Base-by-base conservation (phyloP, 495 filamentous ascomycete genomes). In the Cercophora scortea region DNA sequence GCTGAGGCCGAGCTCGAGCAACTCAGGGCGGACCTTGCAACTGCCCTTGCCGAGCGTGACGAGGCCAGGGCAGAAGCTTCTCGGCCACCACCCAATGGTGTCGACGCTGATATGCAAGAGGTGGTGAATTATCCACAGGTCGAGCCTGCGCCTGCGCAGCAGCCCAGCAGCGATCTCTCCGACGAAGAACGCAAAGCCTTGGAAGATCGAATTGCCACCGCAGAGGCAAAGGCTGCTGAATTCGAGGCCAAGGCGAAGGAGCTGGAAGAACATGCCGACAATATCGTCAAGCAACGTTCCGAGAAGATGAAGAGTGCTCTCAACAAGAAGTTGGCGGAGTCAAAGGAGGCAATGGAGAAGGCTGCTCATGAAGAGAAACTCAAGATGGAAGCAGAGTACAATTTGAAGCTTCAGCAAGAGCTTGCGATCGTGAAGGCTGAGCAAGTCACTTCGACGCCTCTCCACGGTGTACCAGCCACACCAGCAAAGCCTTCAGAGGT, bases 301-400 rank as follows among this genome's bases (percentile, higher is more conserved):
- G 84, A 90, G 8, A 82, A 79, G 61, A 81, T 93, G 78, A 91
- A 88, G 64, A 76, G 76, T 16, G 68, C 77, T 10, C 79, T 88
- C 53, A 86, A 83, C 51, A 83, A 78, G 58, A 88, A 85, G 61
- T 71, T 95, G 6, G 72, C 67, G 5, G 86, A 92, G 52, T 72
- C 79, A 8, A 79, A 79, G 52, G 70, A 80, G 54, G 49, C 59
- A 6, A 49, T 65, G 49, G 59, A 65, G 58, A 71, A 59, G 32
- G 64, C 71, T 36, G 52, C 68, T n/a, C 69, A 78, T 50, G 74
- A 79, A 54, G 71, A 81, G 8, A 77, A 79, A 51, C 80, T 80
- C 45, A 72, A 68, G 50, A 42, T 76, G 19, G 68, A 91, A 42
- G 76, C 80, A 19, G 81, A 83, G 51, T 76, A 87, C 49, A 80